Conservation (phyloP, 306 rosid species). For the Leucaena leucocephala region DNA sequence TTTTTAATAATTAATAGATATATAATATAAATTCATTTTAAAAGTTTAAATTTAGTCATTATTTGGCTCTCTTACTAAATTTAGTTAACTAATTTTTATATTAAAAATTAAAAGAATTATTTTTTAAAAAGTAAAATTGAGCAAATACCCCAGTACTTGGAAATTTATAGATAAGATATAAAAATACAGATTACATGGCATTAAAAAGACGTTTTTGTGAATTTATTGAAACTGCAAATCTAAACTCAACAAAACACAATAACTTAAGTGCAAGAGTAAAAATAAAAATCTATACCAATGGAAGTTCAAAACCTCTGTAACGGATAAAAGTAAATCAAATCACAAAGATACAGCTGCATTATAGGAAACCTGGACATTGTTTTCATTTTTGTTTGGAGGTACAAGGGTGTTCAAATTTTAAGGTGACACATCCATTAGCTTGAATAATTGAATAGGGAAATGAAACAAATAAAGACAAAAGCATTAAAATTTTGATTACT, state of each 20-base stretch:
- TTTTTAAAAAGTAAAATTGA: not conserved
- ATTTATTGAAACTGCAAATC: not conserved
- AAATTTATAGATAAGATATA: not conserved
- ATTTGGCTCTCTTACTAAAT: no score
- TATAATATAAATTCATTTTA: no score
- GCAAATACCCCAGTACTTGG: not conserved
- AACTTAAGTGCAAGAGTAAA: not conserved
- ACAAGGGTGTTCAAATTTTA: not conserved
- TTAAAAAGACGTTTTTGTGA: not conserved
- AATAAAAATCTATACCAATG: not conserved
- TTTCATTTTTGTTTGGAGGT: not conserved
- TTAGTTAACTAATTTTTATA: no score
- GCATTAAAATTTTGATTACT: constrained; percentile 1
- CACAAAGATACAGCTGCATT: not conserved
- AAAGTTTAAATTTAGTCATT: no score
- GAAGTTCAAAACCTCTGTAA: not conserved
- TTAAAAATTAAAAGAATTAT: not conserved
- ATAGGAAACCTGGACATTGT: not conserved
- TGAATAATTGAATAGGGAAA: constrained; percentile 14
- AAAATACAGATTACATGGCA: not conserved
- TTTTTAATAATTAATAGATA: no score
- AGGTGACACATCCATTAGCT: constrained; percentile 16
- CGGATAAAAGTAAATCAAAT: not conserved
- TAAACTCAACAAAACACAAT: not conserved
- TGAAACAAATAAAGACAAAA: constrained; percentile 16